A percentile compares a stretch with the other conserved stretches of the same genome.
phyloP scores from a whole-genome alignment of 768 basidiomycete species.

The Auricularia heimuer region DNA sequence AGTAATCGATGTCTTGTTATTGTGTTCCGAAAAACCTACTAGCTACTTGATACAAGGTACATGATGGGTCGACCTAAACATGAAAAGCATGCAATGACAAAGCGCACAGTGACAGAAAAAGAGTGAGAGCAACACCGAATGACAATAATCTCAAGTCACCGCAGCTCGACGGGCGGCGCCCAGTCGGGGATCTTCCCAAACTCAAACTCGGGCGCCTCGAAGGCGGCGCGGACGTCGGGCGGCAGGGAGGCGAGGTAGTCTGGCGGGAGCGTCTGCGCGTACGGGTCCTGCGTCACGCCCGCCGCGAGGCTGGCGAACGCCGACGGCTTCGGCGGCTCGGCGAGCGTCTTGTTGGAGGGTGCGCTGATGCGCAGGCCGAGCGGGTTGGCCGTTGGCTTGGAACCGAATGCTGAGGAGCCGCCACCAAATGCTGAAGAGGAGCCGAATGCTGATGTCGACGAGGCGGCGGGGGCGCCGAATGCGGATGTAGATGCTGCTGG shows the following conservation, averaged over 20 bases:
- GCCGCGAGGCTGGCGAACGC: neutral
- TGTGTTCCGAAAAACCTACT: neutral
- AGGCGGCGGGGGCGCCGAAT: conserved; percentile 18
- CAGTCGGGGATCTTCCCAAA: conserved; percentile 65
- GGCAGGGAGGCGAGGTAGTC: conserved; percentile 52
- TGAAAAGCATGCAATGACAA: neutral
- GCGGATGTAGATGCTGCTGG: conserved; percentile 22
- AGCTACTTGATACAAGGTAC: neutral
- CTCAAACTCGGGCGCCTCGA: conserved; percentile 47
- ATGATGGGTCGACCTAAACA: neutral
- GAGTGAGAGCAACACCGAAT: neutral
- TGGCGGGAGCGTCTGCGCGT: conserved; percentile 45
- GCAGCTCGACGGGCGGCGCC: conserved; percentile 55
- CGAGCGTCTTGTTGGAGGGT: conserved; percentile 7
- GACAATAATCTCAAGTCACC: conserved; percentile 25
- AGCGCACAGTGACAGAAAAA: neutral
- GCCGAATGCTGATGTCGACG: conserved; percentile 11
- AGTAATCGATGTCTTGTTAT: neutral
- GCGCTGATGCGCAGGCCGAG: conserved; percentile 20
- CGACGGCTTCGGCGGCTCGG: neutral
- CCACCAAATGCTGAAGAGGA: conserved; percentile 27
- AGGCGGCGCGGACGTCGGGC: conserved; percentile 39
- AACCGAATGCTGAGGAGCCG: conserved; percentile 12
- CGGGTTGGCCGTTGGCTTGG: conserved; percentile 14
- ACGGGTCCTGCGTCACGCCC: conserved; percentile 29